Percentiles rank a stretch among this genome's conserved stretches.
phyloP scores from a whole-genome alignment of 768 basidiomycete species.

The Trametes cinnabarina region DNA sequence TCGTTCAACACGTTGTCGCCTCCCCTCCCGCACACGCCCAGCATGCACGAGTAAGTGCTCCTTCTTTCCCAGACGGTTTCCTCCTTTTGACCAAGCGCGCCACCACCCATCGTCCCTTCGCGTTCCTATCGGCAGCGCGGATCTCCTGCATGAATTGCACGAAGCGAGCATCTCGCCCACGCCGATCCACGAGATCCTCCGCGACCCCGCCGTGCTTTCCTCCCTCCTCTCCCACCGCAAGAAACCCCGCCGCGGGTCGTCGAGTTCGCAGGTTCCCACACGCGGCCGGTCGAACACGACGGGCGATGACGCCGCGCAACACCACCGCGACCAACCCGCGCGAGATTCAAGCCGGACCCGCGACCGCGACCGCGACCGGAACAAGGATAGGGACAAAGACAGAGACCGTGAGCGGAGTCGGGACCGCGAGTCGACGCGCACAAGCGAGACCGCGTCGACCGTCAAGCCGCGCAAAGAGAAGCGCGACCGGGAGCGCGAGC shows the following conservation, averaged over 20 bases:
- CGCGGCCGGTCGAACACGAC: constrained; percentile 31
- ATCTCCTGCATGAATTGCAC: constrained; percentile 29
- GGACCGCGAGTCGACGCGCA: constrained; percentile 12
- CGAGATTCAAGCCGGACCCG: neutral
- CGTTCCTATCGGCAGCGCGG: constrained; percentile 5
- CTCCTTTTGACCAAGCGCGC: neutral
- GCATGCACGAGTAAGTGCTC: constrained; percentile 17
- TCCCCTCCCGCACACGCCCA: constrained; percentile 15
- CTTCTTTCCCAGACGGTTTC: too few relatives aligned
- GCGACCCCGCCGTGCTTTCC: constrained; percentile 40
- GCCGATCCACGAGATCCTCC: constrained; percentile 44
- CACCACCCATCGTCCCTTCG: too few relatives aligned
- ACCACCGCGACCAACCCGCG: neutral
- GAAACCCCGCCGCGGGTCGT: constrained; percentile 35
- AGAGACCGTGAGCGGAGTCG: constrained; percentile 3
- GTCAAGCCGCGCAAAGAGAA: constrained; percentile 35
- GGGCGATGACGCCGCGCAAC: neutral
- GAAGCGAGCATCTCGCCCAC: constrained; percentile 46
- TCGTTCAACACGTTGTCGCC: constrained; percentile 19
- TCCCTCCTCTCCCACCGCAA: constrained; percentile 36
- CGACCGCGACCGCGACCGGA: neutral
- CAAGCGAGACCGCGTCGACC: constrained; percentile 12
- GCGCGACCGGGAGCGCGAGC: constrained; percentile 21
- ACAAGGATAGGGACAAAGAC: neutral
- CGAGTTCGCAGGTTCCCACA: constrained; percentile 30